Conservation (phyloP, 2,329 filamentous ascomycete genomes). For the Akanthomyces muscarius region DNA sequence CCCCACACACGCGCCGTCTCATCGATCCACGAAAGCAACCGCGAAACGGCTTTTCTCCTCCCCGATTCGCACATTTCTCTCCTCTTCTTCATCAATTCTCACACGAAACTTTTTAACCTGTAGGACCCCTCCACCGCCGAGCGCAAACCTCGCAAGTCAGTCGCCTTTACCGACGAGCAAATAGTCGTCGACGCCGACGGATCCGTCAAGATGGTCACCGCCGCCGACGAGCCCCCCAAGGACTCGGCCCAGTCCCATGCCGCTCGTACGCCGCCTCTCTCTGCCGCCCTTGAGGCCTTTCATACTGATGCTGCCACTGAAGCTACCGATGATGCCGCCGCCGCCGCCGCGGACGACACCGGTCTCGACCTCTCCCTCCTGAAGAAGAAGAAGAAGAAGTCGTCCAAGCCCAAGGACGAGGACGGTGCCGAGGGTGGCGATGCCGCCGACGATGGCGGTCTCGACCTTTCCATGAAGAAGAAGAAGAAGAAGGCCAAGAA, state of each 20-base stretch:
- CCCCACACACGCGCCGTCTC: constrained; percentile 5
- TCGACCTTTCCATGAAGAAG: constrained; percentile 62
- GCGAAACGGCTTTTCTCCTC: neutral
- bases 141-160: constrained; percentile 82
- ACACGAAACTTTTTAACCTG: constrained; percentile 6
- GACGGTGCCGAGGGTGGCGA: constrained; percentile 41
- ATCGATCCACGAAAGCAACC: constrained; percentile 2
- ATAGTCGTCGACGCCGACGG: constrained; percentile 88
- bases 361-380: constrained; percentile 60
- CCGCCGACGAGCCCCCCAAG: constrained; percentile 66
- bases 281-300: constrained; percentile 52
- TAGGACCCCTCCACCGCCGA: constrained; percentile 35
- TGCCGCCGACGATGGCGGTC: constrained; percentile 42
- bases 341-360: constrained; percentile 46
- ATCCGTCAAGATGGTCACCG: constrained; percentile 71
- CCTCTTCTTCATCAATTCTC: constrained; percentile 4
- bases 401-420: constrained; percentile 41
- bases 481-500: constrained; percentile 60
- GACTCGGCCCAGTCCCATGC: constrained; percentile 78
- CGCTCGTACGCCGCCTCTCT: constrained; percentile 59
- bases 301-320: constrained; percentile 42
- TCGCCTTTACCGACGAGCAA: constrained; percentile 86
- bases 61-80: constrained; percentile 9
- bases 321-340: constrained; percentile 36
- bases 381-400: constrained; percentile 79